Evolutionary conservation across 2,329 filamentous ascomycete genomes (phyloP), one percentile per base, ranked within the genome.

Genomic region (Tolypocladium inflatum): DNA sequence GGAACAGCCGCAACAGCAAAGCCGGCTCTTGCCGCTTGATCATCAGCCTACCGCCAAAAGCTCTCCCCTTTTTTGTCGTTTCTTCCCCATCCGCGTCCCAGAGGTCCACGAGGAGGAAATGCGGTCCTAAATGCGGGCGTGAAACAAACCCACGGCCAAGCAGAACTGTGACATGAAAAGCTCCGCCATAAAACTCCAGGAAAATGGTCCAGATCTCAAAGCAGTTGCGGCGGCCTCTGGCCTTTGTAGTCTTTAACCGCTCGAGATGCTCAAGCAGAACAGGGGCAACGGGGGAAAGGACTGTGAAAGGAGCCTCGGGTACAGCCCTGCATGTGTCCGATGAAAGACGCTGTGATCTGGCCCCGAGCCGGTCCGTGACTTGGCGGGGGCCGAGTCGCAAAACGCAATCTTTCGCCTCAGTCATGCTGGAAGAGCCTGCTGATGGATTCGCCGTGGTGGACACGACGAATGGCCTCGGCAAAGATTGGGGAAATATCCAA

Each of bases 361-460:
- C 43, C 23, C 43, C 43, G 26, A 30, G 15, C 43, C 1, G 13
- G 8, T 15, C 15, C 17, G 45, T 50, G 26, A 17, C 26, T 33
- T 33, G 17, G 17, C 26, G 26, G 26, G 19, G 17, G 15, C 26
- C 17, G 45, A 51, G 21, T 35, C 9, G 30, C 17, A 51, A 13
- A 4, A 51, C 30, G 30, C 48, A 51, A 21, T 13, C 8, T 33
- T 11, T 11, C 11, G 30, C 17, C 56, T 63, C 53, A 69, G 63
- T 63, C 61, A 59, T 73, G 71, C 65, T 74, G 71, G 63, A 99
- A 99, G 55, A 99, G 81, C 61, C 94, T 90, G 71, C 91, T 96
- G 75, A 99, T 96, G 68, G 91, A 96, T 78, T 99, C 94, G 67
- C 94, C 94, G 73, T 97, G 92, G 75, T 99, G 94, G 59, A 97